Conservation (phyloP, 2,329 filamentous ascomycete genomes). For the Diaporthe citri region DNA sequence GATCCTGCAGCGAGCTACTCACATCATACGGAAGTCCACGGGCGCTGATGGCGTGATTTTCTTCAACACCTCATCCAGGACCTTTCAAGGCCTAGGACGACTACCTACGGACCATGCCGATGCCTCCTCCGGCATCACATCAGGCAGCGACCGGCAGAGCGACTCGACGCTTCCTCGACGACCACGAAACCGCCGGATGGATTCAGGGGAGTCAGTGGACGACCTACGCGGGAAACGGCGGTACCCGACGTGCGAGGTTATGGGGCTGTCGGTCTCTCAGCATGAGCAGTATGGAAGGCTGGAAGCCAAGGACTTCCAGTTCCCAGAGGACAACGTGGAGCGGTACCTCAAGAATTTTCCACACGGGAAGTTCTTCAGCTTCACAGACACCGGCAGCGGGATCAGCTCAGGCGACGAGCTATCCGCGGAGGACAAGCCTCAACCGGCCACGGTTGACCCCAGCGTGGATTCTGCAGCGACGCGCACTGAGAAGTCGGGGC, state of each 20-base stretch:
- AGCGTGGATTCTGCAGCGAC: neutral
- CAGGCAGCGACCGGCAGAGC: slow-evolving; percentile 30
- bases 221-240: slow-evolving; percentile 11
- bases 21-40: slow-evolving; percentile 57
- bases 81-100: slow-evolving; percentile 30
- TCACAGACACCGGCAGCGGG: slow-evolving; percentile 32
- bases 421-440: slow-evolving; percentile 35
- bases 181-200: slow-evolving; percentile 11
- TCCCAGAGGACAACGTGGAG: slow-evolving; percentile 34
- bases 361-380: slow-evolving; percentile 35
- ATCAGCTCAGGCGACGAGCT: slow-evolving; percentile 26
- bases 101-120: neutral
- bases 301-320: slow-evolving; percentile 19
- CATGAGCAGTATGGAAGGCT: slow-evolving; percentile 34
- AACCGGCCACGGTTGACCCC: slow-evolving; percentile 30
- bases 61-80: slow-evolving; percentile 41
- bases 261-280: slow-evolving; percentile 28
- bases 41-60: slow-evolving; percentile 56
- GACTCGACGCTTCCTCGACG: neutral
- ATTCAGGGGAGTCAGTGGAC: slow-evolving; percentile 22
- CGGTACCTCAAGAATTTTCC: slow-evolving; percentile 33
- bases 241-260: slow-evolving; percentile 21
- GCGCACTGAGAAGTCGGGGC: neutral
- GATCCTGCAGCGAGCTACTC: slow-evolving; percentile 56
- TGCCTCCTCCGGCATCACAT: slow-evolving; percentile 33